phyloP scores from a whole-genome alignment of 495 filamentous ascomycete species.

The Baudoinia panamericana region DNA sequence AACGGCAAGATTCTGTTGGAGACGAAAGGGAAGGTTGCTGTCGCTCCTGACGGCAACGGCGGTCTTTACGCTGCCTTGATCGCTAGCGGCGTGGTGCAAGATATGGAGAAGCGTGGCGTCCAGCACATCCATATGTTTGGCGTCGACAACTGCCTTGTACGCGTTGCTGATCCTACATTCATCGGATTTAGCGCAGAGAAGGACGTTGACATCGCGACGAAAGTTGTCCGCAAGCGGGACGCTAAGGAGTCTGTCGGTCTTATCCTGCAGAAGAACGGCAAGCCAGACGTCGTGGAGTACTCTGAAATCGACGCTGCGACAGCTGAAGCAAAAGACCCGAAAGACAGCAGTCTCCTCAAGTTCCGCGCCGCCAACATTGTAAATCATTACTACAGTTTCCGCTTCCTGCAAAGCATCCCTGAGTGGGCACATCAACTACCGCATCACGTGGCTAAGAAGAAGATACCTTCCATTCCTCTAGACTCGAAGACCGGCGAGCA shows the following conservation, averaged over 20 bases:
- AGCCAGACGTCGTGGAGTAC: constrained; percentile 97
- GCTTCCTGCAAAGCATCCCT: constrained; percentile 83
- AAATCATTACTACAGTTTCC: constrained; percentile 98
- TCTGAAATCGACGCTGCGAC: constrained; percentile 85
- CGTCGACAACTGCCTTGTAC: constrained; percentile 98
- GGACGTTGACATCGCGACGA: constrained; percentile 90
- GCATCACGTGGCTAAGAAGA: constrained; percentile 94
- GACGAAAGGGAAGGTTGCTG: constrained; percentile 79
- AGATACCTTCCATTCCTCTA: constrained; percentile 65
- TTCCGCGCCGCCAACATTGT: constrained; percentile 98
- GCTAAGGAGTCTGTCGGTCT: constrained; percentile 94
- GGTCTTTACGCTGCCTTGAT: constrained; percentile 91
- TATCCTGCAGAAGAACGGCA: constrained; percentile 88
- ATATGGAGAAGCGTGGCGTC: constrained; percentile 81
- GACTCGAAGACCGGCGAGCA: constrained; percentile 60
- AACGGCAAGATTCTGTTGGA: constrained; percentile 95
- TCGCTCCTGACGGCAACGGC: constrained; percentile 97
- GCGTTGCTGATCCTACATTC: constrained; percentile 91
- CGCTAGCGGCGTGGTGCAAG: constrained; percentile 64
- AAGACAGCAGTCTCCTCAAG: constrained; percentile 71
- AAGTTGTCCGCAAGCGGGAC: constrained; percentile 95
- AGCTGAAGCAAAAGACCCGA: constrained; percentile 76
- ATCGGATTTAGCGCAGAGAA: constrained; percentile 83
- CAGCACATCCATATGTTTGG: constrained; percentile 96
- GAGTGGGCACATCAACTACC: constrained; percentile 73